A percentile compares a stretch with the other conserved stretches of the same genome.
phyloP scores from a whole-genome alignment of 345 rosid genomes.

The Orychophragmus violaceus region DNA sequence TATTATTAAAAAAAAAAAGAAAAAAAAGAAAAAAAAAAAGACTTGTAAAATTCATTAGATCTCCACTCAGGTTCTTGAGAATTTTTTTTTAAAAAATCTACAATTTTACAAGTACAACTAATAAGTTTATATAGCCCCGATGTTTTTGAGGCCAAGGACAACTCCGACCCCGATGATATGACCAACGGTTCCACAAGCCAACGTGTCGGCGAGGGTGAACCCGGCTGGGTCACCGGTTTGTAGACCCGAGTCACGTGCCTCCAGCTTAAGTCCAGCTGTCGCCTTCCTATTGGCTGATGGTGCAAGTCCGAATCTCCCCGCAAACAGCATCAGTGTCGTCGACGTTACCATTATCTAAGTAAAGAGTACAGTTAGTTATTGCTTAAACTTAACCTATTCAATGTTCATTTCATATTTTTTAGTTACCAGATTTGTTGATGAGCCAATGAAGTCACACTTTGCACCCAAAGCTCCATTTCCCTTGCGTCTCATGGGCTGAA shows the following conservation, averaged over 20 bases:
- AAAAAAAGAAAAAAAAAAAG: no score
- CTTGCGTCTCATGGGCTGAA: conserved; percentile 53
- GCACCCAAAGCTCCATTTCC: conserved; percentile 71
- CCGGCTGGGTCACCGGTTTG: conserved; percentile 96
- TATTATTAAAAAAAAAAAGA: no score
- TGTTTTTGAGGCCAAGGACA: conserved; percentile 82
- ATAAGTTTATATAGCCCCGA: conserved; percentile 54
- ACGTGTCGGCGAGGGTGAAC: conserved; percentile 93
- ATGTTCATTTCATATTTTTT: background rate
- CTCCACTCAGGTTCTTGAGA: background rate
- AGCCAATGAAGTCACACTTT: conserved; percentile 79
- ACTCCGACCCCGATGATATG: conserved; percentile 85
- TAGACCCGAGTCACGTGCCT: conserved; percentile 75
- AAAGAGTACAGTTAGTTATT: background rate
- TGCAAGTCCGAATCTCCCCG: conserved; percentile 91
- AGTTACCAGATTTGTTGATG: conserved; percentile 80
- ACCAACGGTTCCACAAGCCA: conserved; percentile 87
- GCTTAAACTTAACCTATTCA: background rate
- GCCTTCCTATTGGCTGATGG: conserved; percentile 96
- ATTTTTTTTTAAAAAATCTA: background rate
- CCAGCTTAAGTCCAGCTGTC: conserved; percentile 82
- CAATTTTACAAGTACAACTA: conserved; percentile 7
- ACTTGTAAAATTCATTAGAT: conserved; percentile 16
- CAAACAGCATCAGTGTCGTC: conserved; percentile 85
- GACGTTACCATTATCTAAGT: conserved; percentile 71